Evolutionary conservation across 2,329 filamentous ascomycete genomes (phyloP), one percentile per base, ranked within the genome.

Genomic region (Basipetospora chlamydospora): DNA sequence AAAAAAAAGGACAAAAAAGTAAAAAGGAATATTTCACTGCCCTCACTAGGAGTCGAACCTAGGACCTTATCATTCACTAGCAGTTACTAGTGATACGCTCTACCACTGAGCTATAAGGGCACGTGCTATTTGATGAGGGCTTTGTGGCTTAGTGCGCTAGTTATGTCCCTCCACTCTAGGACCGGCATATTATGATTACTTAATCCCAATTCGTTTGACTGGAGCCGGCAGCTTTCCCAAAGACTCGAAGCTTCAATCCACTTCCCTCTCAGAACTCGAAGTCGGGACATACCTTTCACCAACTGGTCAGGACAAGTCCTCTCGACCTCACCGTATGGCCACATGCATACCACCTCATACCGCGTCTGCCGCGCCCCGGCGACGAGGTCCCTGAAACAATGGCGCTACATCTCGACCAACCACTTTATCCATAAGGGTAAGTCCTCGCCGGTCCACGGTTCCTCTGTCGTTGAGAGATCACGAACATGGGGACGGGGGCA

Each of bases 371-470:
- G 28, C 35, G 21, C 35, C n/a, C 20, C 35, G 26, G 35, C 35
- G 35, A 11, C 28, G 16, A 13, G 16, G 16, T 8, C 26, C 25
- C n/a, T 18, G 4, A 17, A 13, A 18, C 16, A 17, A 28, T 22
- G 36, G 36, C 36, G 30, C 36, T 11, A 22, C 18, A 25, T 23
- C 13, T 33, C 36, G 6, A 33, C 30, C 5, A 39, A 39, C 37
- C 37, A 39, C 37, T 39, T 39, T 13, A 29, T 39, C 31, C 16
- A 31, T 26, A 35, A 28, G 22, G 26, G 37, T 39, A 35, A 7
- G 8, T 5, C 6, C 22, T 18, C 8, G 12, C 17, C 22, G 8
- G 7, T 11, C 28, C n/a, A 10, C n/a, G 23, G 10, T 22, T 23
- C 6, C 18, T 31, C 6, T 23, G 25, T 16, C 34, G 18, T n/a